Percentiles rank a stretch among this genome's conserved stretches.
Evolutionary conservation across 495 filamentous ascomycete genomes (phyloP).

Genomic region (Aspergillus haitiensis): DNA sequence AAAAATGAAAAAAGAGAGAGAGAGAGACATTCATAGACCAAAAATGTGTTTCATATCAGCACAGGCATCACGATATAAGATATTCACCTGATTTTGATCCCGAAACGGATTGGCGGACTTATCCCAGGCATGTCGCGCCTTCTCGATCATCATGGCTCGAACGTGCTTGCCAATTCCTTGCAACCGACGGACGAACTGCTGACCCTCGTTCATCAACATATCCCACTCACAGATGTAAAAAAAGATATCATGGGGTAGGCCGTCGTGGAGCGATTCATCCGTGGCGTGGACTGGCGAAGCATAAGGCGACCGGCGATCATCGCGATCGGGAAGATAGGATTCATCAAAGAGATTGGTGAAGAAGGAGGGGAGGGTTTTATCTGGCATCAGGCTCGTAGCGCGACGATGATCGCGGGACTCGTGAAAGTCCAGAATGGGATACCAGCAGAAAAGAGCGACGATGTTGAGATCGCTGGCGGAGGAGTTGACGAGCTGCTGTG

Average conservation of each 20-base stretch:
- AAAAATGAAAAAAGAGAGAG: not conserved
- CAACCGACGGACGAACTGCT: slow-evolving; percentile 65
- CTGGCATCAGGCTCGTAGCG: slow-evolving; percentile 59
- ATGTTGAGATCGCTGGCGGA: slow-evolving; percentile 44
- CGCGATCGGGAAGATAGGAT: slow-evolving; percentile 64
- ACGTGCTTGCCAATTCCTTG: slow-evolving; percentile 65
- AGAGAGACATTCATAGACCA: slow-evolving; percentile 18
- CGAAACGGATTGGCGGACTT: slow-evolving; percentile 77
- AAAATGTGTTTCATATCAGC: slow-evolving; percentile 49
- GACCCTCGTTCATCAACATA: slow-evolving; percentile 79
- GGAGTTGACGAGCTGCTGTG: slow-evolving; percentile 37
- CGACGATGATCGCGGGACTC: slow-evolving; percentile 72
- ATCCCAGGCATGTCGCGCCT: slow-evolving; percentile 80
- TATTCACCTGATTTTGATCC: slow-evolving; percentile 45
- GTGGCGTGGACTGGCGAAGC: slow-evolving; percentile 64
- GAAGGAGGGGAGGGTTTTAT: slow-evolving; percentile 69
- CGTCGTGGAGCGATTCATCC: slow-evolving; percentile 48
- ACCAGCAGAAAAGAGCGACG: slow-evolving; percentile 69
- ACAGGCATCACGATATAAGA: slow-evolving; percentile 46
- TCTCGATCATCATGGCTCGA: slow-evolving; percentile 67
- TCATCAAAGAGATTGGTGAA: slow-evolving; percentile 87
- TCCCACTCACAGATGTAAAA: slow-evolving; percentile 89
- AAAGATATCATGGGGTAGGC: slow-evolving; percentile 63
- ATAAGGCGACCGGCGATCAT: slow-evolving; percentile 55
- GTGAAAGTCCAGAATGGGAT: slow-evolving; percentile 83